Conservation (phyloP, 2,329 filamentous ascomycete species). For the Fusarium proliferatum region DNA sequence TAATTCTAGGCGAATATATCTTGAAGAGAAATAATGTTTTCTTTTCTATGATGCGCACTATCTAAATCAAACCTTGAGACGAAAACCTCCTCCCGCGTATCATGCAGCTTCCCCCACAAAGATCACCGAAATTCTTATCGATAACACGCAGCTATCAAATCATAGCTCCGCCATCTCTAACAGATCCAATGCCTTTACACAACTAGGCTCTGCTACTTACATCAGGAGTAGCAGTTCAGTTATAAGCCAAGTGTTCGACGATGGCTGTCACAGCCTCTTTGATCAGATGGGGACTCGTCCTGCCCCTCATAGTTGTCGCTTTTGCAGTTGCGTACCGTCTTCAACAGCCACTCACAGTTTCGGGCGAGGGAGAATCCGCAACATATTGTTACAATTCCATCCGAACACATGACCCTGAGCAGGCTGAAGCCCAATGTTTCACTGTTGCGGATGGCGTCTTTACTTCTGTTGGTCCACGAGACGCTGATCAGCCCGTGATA, state of each 20-base stretch:
- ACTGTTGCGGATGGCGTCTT: constrained; percentile 64
- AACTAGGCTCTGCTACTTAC: neutral
- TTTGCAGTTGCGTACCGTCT: constrained; percentile 49
- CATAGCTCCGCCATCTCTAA: neutral
- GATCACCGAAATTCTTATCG: constrained; percentile 26
- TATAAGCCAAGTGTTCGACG: neutral
- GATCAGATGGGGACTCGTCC: constrained; percentile 47
- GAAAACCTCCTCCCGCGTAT: neutral
- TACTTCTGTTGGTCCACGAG: constrained; percentile 56
- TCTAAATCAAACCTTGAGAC: neutral
- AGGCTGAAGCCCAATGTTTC: constrained; percentile 64
- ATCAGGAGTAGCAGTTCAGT: neutral
- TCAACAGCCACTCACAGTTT: constrained; percentile 40
- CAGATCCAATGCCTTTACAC: neutral
- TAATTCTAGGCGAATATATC: neutral
- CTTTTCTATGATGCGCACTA: neutral
- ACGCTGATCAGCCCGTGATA: constrained; percentile 38
- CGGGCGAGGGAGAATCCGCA: constrained; percentile 1
- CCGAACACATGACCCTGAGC: constrained; percentile 50
- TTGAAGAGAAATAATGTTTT: neutral
- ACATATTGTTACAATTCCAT: constrained; percentile 56
- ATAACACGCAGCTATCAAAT: constrained; percentile 29
- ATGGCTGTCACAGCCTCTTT: constrained; percentile 26
- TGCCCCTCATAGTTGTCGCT: constrained; percentile 47
- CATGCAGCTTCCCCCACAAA: constrained; percentile 17